Conservation (phyloP, 2,329 filamentous ascomycete species). For the Aspergillus sp. region DNA sequence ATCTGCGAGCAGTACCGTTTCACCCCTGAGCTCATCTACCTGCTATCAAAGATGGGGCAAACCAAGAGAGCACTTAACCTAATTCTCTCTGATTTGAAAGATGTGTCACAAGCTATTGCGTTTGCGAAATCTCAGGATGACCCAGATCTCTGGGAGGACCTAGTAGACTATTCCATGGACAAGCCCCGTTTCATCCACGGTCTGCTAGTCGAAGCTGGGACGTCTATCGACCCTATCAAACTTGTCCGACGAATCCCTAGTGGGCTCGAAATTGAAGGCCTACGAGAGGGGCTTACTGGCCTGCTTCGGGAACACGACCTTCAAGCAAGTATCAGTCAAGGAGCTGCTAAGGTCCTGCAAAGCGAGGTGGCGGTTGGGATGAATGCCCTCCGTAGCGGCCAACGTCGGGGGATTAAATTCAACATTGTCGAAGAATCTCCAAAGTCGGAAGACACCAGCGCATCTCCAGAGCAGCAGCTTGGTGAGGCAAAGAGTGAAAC, state of each 20-base stretch:
- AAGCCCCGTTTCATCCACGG: conserved; percentile 93
- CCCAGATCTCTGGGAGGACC: conserved; percentile 88
- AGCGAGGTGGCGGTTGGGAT: conserved; percentile 87
- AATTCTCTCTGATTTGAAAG: conserved; percentile 88
- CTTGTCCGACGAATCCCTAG: conserved; percentile 89
- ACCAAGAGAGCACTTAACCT: conserved; percentile 88
- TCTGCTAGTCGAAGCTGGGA: conserved; percentile 89
- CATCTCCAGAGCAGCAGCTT: conserved; percentile 1
- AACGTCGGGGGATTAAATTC: conserved; percentile 85
- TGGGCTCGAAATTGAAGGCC: conserved; percentile 85
- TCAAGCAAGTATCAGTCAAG: conserved; percentile 86
- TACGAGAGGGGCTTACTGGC: conserved; percentile 81
- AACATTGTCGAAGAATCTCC: conserved; percentile 56
- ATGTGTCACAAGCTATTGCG: conserved; percentile 87
- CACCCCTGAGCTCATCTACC: conserved; percentile 89
- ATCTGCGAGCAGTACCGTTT: conserved; percentile 80
- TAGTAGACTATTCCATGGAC: conserved; percentile 95
- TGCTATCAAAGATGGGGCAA: conserved; percentile 92
- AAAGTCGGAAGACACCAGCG: neutral
- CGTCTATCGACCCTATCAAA: conserved; percentile 86
- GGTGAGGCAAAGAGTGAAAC: conserved; percentile 13
- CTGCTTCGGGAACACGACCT: conserved; percentile 97
- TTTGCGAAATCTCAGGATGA: conserved; percentile 95
- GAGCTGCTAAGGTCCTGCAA: conserved; percentile 80
- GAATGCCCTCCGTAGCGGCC: conserved; percentile 73